A percentile compares a stretch with the other conserved stretches of the same genome.
phyloP scores from a whole-genome alignment of 257 asterid genomes.

The Henckelia pumila region DNA sequence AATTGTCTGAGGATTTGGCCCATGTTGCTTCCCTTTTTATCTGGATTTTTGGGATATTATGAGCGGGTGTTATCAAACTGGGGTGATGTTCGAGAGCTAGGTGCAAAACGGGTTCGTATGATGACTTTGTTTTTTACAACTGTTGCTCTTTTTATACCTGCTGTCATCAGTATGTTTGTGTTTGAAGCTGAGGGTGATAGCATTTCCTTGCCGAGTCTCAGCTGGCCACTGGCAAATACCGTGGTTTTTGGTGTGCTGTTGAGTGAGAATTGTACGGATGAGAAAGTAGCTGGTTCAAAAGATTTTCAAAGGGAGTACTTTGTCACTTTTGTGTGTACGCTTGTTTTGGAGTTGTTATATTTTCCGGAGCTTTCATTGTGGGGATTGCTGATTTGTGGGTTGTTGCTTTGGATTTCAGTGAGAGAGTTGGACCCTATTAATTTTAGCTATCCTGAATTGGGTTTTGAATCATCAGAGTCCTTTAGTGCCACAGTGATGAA shows the following conservation, averaged over 20 bases:
- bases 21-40: constrained; percentile 76
- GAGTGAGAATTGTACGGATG: constrained; percentile 79
- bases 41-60: constrained; percentile 79
- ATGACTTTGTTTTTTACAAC: constrained; percentile 73
- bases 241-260: constrained; percentile 89
- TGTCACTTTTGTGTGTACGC: constrained; percentile 64
- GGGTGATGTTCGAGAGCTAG: constrained; percentile 59
- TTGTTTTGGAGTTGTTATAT: constrained; percentile 76
- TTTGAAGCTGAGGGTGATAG: constrained; percentile 85
- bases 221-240: constrained; percentile 88
- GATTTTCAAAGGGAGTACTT: constrained; percentile 69
- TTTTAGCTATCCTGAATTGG: constrained; percentile 58
- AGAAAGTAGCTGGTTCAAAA: constrained; percentile 49
- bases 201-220: constrained; percentile 48
- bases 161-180: constrained; percentile 74
- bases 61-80: constrained; percentile 60
- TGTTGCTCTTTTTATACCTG: constrained; percentile 59
- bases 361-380: constrained; percentile 81
- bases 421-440: constrained; percentile 57
- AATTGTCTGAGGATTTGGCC: constrained; percentile 83
- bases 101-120: constrained; percentile 61
- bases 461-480: constrained; percentile 60
- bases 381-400: constrained; percentile 81
- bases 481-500: constrained; percentile 56
- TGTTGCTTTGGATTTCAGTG: constrained; percentile 70